Evolutionary conservation across 2,329 filamentous ascomycete genomes (phyloP), one percentile per base, ranked within the genome.

Genomic region (Cladophialophora chaetospira): DNA sequence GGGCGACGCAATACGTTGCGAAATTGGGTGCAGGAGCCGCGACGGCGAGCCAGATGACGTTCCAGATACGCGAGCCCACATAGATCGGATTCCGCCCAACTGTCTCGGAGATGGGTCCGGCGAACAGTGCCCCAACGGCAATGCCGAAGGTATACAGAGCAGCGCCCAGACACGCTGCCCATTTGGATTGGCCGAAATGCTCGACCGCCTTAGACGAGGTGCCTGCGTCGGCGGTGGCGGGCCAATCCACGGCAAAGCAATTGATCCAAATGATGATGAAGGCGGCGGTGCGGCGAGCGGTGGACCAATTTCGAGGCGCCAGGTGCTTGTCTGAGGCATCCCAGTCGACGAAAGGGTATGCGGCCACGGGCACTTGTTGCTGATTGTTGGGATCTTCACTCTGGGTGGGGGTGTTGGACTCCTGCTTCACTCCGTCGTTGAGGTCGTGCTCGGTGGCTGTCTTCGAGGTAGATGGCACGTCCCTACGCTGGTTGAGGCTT

Each of bases 101-200:
- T 1, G 76, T 77, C 62, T 82, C 79, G 0, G 76, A 80, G 3
- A 81, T 64, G 0, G 80, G 79, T 0, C 78, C 79, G 3, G 74
- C 75, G 44, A 81, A 71, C 0, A 81, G 69, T 1, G 77, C 72
- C 0, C 77, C 79, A 56, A 81, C 78, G 1, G 77, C 78, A 31
- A 80, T 69, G 5, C 80, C 66, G 54, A 76, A 77, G 59, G 78
- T 42, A 17, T 50, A 63, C 59, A 51, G 38, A 57, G 74, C 75
- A 26, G 28, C 21, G 15, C 75, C 73, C 31, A 79, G 65, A 56
- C 67, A 75, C 63, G 73, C 75, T 2, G 72, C 70, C 0, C 77
- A 72, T 29, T 76, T 72, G 64, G 72, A 71, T 33, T 80, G 72
- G 19, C 72, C 66, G 63, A 78, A 77, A 26, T 75, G 71, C 33